Evolutionary conservation across 495 filamentous ascomycete genomes (phyloP).

Genomic region (Elaphomyces granulatus): DNA sequence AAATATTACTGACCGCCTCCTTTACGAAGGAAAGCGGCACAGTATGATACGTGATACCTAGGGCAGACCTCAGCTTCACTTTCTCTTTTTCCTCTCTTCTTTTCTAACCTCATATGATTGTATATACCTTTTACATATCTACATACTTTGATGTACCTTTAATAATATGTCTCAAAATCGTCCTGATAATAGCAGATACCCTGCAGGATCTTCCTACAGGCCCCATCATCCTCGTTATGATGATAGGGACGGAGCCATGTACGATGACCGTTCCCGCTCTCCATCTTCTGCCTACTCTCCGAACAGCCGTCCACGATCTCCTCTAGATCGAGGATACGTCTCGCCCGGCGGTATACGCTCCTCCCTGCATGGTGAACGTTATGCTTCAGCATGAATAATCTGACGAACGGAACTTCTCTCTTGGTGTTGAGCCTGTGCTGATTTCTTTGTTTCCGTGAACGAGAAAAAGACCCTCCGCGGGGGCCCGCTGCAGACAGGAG

Average conservation of each 20-base stretch:
- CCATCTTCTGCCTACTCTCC: background rate
- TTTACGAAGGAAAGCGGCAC: too few relatives aligned
- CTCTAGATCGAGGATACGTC: conserved; percentile 11
- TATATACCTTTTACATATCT: too few relatives aligned
- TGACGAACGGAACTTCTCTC: conserved; percentile 3
- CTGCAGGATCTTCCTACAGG: conserved; percentile 14
- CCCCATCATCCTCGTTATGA: conserved; percentile 18
- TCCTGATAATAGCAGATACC: conserved; percentile 18
- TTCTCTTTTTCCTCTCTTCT: too few relatives aligned
- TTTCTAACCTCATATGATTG: too few relatives aligned
- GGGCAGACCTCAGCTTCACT: too few relatives aligned
- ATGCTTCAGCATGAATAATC: conserved; percentile 5
- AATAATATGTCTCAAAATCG: conserved; percentile 28
- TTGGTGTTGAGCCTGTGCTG: conserved; percentile 12
- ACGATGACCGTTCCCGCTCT: conserved; percentile 30
- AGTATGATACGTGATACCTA: too few relatives aligned
- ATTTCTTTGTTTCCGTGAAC: conserved; percentile 8
- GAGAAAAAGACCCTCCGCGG: conserved; percentile 25
- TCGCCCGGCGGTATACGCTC: conserved; percentile 32
- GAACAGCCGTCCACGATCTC: conserved; percentile 18
- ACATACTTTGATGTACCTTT: too few relatives aligned
- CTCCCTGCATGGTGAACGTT: conserved; percentile 29
- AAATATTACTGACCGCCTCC: too few relatives aligned
- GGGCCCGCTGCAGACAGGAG: conserved; percentile 26
- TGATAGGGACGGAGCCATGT: conserved; percentile 33